Conservation (phyloP, 2,329 filamentous ascomycete species). For the Cordyceps javanica region DNA sequence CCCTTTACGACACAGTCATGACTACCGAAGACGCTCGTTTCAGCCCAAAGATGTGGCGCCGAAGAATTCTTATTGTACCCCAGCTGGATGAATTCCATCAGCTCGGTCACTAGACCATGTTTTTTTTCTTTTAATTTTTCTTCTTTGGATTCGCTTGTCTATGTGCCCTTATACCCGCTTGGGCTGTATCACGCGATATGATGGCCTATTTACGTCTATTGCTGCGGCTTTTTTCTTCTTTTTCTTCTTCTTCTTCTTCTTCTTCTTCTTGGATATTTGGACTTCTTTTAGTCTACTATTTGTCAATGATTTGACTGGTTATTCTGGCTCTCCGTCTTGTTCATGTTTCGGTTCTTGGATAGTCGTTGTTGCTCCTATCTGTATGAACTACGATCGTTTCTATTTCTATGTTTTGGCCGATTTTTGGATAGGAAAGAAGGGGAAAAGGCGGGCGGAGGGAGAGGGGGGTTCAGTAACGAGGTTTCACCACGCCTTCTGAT, state of each 20-base stretch:
- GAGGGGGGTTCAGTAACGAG: too few species aligned
- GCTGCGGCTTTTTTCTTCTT: background rate
- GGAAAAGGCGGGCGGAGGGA: too few species aligned
- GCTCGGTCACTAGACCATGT: constrained; percentile 9
- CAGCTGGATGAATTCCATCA: constrained; percentile 2
- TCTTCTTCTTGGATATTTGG: too few species aligned
- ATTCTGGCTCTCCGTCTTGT: background rate
- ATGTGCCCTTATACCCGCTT: constrained; percentile 8
- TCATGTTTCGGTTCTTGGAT: background rate
- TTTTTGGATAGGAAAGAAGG: background rate
- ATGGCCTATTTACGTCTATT: constrained; percentile 2
- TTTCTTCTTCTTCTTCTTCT: background rate
- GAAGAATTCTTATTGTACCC: background rate
- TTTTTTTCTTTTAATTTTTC: background rate
- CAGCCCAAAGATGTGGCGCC: constrained; percentile 4
- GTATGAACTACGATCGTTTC: background rate
- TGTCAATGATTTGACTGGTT: background rate
- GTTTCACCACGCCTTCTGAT: background rate
- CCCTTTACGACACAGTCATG: constrained; percentile 10
- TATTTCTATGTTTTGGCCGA: background rate
- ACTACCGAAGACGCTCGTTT: constrained; percentile 7
- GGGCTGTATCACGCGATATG: constrained; percentile 12
- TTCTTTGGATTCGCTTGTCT: background rate
- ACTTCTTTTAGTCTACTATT: background rate
- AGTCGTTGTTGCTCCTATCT: background rate